phyloP scores from a whole-genome alignment of 768 basidiomycete genomes.

The Gloeostereum incarnatum region DNA sequence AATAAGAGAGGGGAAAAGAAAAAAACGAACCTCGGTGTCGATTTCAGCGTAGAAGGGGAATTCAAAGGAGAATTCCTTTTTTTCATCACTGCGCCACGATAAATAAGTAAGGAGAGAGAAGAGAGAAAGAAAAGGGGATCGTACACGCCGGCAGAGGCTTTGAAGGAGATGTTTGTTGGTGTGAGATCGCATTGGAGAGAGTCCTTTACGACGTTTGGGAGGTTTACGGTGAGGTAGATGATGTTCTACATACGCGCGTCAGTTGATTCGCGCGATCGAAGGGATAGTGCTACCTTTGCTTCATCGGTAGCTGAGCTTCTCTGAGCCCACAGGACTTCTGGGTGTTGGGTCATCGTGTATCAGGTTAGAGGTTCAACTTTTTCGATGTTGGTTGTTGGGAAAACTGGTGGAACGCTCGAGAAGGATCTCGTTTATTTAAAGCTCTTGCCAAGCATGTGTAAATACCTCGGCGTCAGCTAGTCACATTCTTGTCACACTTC shows the following conservation, averaged over 20 bases:
- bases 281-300: constrained; percentile 46
- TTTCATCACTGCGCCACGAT: too few relatives aligned
- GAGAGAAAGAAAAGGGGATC: constrained; percentile 13
- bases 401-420: constrained; percentile 32
- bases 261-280: neutral
- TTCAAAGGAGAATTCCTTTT: constrained; percentile 64
- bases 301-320: constrained; percentile 60
- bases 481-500: too few relatives aligned
- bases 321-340: constrained; percentile 94
- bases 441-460: too few relatives aligned
- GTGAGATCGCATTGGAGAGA: constrained; percentile 56
- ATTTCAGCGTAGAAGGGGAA: constrained; percentile 73
- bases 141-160: constrained; percentile 58
- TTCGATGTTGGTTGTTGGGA: too few relatives aligned
- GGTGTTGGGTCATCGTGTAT: constrained; percentile 44
- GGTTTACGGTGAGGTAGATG: constrained; percentile 77
- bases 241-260: constrained; percentile 59
- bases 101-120: neutral
- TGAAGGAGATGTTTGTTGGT: constrained; percentile 49
- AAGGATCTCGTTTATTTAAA: too few relatives aligned
- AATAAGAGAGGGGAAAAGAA: constrained; percentile 1
- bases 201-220: constrained; percentile 57
- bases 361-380: constrained; percentile 9
- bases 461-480: too few relatives aligned
- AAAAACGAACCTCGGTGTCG: constrained; percentile 56